Base-by-base conservation (phyloP, 2,329 filamentous ascomycete species). In the Herpotrichia juniperi region DNA sequence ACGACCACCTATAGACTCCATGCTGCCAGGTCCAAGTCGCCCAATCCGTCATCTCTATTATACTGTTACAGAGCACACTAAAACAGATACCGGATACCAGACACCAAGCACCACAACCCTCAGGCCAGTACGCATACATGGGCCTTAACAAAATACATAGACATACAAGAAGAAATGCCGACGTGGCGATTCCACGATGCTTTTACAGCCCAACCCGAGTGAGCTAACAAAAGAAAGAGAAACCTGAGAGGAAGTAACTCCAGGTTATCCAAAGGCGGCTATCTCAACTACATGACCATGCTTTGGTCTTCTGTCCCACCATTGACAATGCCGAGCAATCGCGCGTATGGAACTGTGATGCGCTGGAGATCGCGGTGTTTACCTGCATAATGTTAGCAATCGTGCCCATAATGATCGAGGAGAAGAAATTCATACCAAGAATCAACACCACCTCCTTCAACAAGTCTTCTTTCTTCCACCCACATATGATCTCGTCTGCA, bases 281-380 rank as follows among this genome's bases (percentile, higher is more conserved):
- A n/a, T n/a, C n/a, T 51, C 54, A 70, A 72, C 49, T 40, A 40
- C 17, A 67, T 71, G 42, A 71, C 63, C 69, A 73, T 73, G 37
- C 63, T 61, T 46, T 71, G 67, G 42, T 72, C 68, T n/a, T 65
- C 51, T 16, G 28, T 61, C 2, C 59, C 60, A 25, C 71, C 67
- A 12, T 67, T 55, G 0, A 74, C 62, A 26, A 74, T 64, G 11
- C 64, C 68, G 1, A 74, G 68, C 6, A 74, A 57, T n/a, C 90
- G 86, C 11, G 93, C 93, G 72, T 97, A 97, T 57, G 96, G 93
- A 22, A 97, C 90, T n/a, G 91, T 96, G 35, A 97, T 83, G 22
- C 94, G 84, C 74, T 99, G 94, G 25, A 99, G 80, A 69, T 97
- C 96, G 50, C 94, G 87, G 75, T 94, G 93, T 86, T 97, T 97